Base-by-base conservation (phyloP, 768 basidiomycete genomes). In the Peribolospora kevripleyi region DNA sequence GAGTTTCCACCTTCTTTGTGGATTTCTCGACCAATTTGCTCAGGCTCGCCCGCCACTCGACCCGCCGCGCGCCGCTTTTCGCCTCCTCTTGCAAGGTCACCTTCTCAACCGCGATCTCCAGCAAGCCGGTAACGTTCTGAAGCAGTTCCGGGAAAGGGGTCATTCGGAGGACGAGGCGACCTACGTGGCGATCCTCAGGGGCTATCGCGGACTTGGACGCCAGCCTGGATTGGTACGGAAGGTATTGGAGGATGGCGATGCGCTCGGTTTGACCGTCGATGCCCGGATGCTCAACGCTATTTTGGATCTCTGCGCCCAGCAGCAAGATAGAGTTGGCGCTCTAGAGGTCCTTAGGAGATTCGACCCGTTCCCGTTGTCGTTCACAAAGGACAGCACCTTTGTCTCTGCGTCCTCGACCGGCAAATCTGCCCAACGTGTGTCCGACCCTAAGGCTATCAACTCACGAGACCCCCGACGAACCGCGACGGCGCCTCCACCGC, bases 191-290 rank as follows among this genome's bases (percentile, higher is more conserved):
- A 25, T 61, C 40, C 45, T 58, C n/a, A 58, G 55, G 9, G 60
- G 60, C 13, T 58, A 57, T 55, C 46, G 53, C 25, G 47, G 10
- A 36, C 55, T 49, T 25, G 58, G 58, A 10, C 57, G 60, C 11
- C 58, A 58, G 41, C 36, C 9, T 11, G 11, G 47, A 9, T 58
- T 61, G 60, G 60, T 58, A 53, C 41, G 57, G 36, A 55, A 48
- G 45, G 42, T 61, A 0, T 54, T 61, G 25, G 25, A 1, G 4
- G 50, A 57, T 14, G 56, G 7, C 11, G 13, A 14, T 9, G 50
- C 42, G n/a, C 37, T 43, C 11, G 38, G 42, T 9, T 42, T 60
- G 4, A 6, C 5, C 7, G 6, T 0, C n/a, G 52, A 61, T 45
- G 47, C 46, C 7, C 41, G 37, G 10, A 54, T 58, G 5, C 48